Evolutionary conservation across 371 early-diverging fungal species (phyloP).

Genomic region (Mycotypha africana): DNA sequence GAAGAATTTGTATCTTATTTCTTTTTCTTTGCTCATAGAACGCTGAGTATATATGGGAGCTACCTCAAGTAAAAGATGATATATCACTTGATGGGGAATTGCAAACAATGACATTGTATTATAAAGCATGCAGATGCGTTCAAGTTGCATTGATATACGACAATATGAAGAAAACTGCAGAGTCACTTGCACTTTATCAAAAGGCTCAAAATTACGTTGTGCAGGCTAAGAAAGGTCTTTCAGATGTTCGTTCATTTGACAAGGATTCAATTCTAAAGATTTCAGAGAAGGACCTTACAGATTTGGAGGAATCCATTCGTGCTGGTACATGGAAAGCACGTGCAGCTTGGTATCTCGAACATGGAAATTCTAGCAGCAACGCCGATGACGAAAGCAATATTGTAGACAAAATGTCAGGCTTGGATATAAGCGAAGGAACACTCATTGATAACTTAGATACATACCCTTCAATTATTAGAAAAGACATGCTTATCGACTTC

Average conservation of each 20-base stretch:
- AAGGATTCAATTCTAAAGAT: conserved; percentile 39
- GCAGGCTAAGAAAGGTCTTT: conserved; percentile 38
- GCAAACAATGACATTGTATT: conserved; percentile 44
- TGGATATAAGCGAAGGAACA: conserved; percentile 14
- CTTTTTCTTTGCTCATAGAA: conserved; percentile 26
- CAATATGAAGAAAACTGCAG: conserved; percentile 37
- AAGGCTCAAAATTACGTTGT: conserved; percentile 51
- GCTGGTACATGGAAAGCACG: conserved; percentile 51
- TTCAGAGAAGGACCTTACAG: conserved; percentile 29
- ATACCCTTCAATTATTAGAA: conserved; percentile 40
- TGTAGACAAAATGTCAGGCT: conserved; percentile 18
- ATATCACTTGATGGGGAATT: conserved; percentile 46
- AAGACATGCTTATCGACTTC: conserved; percentile 51
- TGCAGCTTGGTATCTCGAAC: conserved; percentile 52
- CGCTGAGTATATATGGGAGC: conserved; percentile 47
- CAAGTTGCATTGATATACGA: conserved; percentile 52
- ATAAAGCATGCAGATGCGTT: conserved; percentile 41
- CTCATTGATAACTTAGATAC: conserved; percentile 45
- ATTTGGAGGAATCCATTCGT: conserved; percentile 47
- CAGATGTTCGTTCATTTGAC: conserved; percentile 23
- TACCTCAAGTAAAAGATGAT: conserved; percentile 49
- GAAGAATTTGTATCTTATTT: neutral
- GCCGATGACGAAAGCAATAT: conserved; percentile 20
- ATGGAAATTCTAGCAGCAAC: conserved; percentile 40
- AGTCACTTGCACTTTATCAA: conserved; percentile 63